phyloP scores from a whole-genome alignment of 108 stramenopile species.

The Ochromonas danica region DNA sequence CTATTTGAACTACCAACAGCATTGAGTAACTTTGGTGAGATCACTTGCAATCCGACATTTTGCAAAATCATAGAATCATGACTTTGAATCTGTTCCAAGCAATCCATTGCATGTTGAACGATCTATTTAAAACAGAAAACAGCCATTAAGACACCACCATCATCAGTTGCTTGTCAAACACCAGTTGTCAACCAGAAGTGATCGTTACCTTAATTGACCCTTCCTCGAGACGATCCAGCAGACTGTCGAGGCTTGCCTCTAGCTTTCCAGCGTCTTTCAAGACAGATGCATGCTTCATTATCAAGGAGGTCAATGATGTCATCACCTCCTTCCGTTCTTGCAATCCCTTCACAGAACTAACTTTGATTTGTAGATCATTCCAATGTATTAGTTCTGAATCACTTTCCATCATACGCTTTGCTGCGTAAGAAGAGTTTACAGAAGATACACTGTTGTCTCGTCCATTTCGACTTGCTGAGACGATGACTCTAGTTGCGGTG shows the following conservation, averaged over 20 bases:
- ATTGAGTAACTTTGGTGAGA: background rate
- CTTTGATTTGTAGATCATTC: background rate
- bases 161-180: background rate
- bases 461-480: no score
- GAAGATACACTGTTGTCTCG: no score
- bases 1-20: background rate
- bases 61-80: background rate
- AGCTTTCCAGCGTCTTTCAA: background rate
- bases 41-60: background rate
- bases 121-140: background rate
- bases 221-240: background rate
- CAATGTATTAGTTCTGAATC: background rate
- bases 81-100: background rate
- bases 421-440: background rate
- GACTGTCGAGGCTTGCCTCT: background rate
- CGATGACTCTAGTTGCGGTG: no score
- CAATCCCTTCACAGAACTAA: background rate
- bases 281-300: background rate
- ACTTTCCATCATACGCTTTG: background rate
- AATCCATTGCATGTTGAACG: background rate
- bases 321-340: background rate
- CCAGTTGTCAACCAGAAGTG: background rate
- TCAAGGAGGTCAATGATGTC: background rate
- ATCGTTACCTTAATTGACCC: background rate
- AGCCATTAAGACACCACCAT: background rate